Conservation (phyloP, 1,139 yeast species). For the Geotrichum carabidarum region DNA sequence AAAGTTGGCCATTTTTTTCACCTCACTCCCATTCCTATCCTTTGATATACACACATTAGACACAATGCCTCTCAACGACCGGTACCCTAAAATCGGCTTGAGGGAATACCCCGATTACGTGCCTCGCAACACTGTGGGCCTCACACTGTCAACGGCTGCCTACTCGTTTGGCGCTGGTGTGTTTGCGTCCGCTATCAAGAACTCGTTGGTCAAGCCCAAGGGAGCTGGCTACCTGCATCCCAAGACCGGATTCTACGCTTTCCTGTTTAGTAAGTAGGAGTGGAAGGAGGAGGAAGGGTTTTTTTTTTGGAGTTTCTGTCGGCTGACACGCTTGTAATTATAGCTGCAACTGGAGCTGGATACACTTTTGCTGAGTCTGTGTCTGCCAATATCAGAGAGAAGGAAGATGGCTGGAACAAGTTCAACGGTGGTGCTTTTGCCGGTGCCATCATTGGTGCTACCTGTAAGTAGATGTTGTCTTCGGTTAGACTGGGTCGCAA, state of each 20-base stretch:
- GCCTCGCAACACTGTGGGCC: slow-evolving; percentile 45
- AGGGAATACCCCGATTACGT: slow-evolving; percentile 21
- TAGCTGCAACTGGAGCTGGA: slow-evolving; percentile 39
- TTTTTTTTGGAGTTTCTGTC: not conserved
- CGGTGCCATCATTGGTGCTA: slow-evolving; percentile 44
- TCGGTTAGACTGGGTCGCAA: not conserved
- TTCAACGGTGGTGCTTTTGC: slow-evolving; percentile 49
- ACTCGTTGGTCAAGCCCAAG: slow-evolving; percentile 34
- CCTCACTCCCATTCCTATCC: not conserved
- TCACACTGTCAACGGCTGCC: slow-evolving; percentile 41
- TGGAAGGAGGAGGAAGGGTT: not conserved
- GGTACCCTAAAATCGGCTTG: slow-evolving; percentile 17
- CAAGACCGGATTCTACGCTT: slow-evolving; percentile 22
- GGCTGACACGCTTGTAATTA: not conserved
- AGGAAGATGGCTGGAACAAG: slow-evolving; percentile 45
- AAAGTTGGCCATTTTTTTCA: not conserved
- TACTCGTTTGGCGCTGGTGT: slow-evolving; percentile 42
- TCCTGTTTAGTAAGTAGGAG: slow-evolving; percentile 21
- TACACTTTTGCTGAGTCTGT: slow-evolving; percentile 41
- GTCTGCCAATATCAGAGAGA: slow-evolving; percentile 43
- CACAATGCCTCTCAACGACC: slow-evolving; percentile 19
- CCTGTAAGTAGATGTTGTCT: slow-evolving; percentile 24
- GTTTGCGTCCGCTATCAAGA: slow-evolving; percentile 39
- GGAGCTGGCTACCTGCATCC: slow-evolving; percentile 24
- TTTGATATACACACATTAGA: not conserved